These are phyloP conservation scores for Fusarium albidum DNA, from an alignment of 2,329 filamentous ascomycete genomes.

Conservation along the genomic window DNA sequence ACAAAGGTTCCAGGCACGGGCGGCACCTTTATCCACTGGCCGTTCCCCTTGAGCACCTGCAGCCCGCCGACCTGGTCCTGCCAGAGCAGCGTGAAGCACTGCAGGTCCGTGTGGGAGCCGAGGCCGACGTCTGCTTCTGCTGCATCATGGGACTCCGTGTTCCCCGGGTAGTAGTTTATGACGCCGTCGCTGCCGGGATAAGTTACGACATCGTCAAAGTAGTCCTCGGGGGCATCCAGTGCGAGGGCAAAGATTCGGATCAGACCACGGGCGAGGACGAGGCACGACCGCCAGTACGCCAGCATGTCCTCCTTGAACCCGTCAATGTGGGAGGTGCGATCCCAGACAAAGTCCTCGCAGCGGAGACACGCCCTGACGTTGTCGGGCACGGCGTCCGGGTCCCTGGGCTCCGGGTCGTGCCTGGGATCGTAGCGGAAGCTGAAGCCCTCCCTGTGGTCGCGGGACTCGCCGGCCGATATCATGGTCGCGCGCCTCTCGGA, in stretches of 20 bases:
- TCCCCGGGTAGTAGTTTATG: constrained; percentile 6
- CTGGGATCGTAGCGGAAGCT: constrained; percentile 8
- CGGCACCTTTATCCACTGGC: constrained; percentile 37
- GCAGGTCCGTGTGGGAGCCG: constrained; percentile 46
- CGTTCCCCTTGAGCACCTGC: constrained; percentile 29
- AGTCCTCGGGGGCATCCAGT: constrained; percentile 60
- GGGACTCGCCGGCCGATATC: too few relatives aligned
- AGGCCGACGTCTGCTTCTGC: constrained; percentile 4
- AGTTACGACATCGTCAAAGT: constrained; percentile 54
- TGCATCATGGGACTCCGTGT: neutral
- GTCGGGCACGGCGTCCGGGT: neutral
- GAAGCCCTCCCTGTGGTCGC: constrained; percentile 29
- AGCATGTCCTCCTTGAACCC: constrained; percentile 56
- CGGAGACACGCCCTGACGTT: too few relatives aligned
- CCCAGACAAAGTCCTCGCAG: too few relatives aligned
- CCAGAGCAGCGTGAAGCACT: constrained; percentile 43
- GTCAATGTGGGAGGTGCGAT: too few relatives aligned
- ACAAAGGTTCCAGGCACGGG: constrained; percentile 37
- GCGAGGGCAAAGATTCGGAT: constrained; percentile 63
- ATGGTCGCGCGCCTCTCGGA: too few relatives aligned
- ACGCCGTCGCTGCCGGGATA: constrained; percentile 9
- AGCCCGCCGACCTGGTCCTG: constrained; percentile 49
- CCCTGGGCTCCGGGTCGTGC: neutral
- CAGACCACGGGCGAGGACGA: constrained; percentile 60
- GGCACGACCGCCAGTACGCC: constrained; percentile 56